A percentile compares a stretch with the other conserved stretches of the same genome.
These are phyloP conservation scores for Mycosphaerella sp. DNA, from an alignment of 2,329 filamentous ascomycete species.

Conservation along the genomic window DNA sequence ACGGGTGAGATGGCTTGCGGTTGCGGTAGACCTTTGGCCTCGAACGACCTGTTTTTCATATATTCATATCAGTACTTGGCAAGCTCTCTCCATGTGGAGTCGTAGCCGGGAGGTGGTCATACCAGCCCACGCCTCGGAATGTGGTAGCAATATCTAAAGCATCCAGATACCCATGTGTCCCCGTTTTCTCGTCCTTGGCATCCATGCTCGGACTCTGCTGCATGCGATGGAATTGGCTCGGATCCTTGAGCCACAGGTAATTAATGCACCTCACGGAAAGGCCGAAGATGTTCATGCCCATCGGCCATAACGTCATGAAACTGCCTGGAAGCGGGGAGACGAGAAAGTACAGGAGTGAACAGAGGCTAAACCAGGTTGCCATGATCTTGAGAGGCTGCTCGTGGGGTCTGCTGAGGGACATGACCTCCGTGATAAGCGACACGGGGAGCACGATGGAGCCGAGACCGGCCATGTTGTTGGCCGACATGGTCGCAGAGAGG, in stretches of 20 bases:
- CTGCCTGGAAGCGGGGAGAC: neutral
- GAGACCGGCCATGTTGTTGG: neutral
- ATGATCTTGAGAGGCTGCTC: neutral
- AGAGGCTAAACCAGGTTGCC: neutral
- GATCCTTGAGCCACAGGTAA: neutral
- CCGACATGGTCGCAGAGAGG: neutral
- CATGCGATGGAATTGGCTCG: neutral
- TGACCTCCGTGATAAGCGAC: neutral
- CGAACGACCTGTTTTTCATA: neutral
- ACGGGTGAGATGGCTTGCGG: neutral
- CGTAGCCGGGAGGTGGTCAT: neutral
- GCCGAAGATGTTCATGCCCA: neutral
- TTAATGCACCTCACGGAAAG: neutral
- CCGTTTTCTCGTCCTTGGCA: neutral
- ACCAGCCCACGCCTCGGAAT: constrained; percentile 2
- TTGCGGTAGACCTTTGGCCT: neutral
- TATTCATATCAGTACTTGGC: neutral
- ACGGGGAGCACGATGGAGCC: neutral
- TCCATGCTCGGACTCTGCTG: neutral
- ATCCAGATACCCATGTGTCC: neutral
- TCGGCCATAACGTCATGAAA: neutral
- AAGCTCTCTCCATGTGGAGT: neutral
- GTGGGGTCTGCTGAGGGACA: neutral
- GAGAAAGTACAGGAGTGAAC: neutral
- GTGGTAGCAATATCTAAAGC: neutral